A percentile compares a stretch with the other conserved stretches of the same genome.
Conservation (phyloP, 345 rosid genomes). For the Eucalyptus decipiens region DNA sequence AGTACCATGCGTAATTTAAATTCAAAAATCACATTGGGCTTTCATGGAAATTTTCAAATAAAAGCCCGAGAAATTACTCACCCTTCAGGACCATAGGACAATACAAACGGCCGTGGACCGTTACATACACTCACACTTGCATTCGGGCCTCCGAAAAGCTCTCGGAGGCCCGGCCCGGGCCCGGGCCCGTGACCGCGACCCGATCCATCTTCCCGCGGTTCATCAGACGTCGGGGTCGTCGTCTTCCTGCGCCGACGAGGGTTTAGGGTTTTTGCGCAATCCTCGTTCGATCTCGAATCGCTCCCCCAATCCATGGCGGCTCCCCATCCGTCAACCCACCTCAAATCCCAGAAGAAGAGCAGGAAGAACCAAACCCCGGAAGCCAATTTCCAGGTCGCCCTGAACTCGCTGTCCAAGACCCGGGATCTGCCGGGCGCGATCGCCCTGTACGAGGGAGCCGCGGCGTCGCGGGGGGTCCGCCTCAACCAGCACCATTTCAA, state of each 20-base stretch:
- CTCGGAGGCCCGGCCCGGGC: not conserved
- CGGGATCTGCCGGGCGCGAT: constrained; percentile 58
- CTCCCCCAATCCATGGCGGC: not conserved
- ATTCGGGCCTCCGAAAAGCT: not conserved
- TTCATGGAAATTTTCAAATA: not conserved
- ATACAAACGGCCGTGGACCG: not conserved
- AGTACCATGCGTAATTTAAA: too few relatives aligned
- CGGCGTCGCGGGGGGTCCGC: constrained; percentile 17
- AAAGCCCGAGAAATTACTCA: not conserved
- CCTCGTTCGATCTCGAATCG: not conserved
- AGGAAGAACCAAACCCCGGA: constrained; percentile 39
- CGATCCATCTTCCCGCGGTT: not conserved
- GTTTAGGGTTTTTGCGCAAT: not conserved
- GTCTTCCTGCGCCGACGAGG: not conserved
- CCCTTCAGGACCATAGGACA: not conserved
- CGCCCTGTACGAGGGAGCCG: constrained; percentile 46
- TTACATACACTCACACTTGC: not conserved
- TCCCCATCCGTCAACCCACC: not conserved
- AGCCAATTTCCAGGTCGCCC: constrained; percentile 35
- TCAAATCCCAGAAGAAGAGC: constrained; percentile 10
- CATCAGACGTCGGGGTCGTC: not conserved
- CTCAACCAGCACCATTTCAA: constrained; percentile 56
- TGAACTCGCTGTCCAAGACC: constrained; percentile 52
- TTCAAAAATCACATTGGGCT: not conserved
- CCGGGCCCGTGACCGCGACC: not conserved